Base-by-base conservation (phyloP, 495 filamentous ascomycete species). In the Neurospora sp. region DNA sequence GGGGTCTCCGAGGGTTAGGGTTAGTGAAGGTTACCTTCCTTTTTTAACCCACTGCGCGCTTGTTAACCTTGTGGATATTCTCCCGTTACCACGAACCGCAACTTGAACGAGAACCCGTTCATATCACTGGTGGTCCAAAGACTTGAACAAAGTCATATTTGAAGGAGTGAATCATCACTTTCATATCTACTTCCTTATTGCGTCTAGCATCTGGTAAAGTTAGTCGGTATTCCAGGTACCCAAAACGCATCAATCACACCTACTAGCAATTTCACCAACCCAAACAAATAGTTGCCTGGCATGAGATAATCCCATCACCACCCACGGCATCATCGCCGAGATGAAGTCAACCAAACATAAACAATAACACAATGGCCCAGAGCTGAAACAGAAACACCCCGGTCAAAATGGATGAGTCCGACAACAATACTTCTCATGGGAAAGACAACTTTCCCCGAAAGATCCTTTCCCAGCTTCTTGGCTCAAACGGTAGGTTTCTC, bases 401-500 rank as follows among this genome's bases (percentile, higher is more conserved):
- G 7, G 6, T 61, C 20, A 14, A 16, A 18, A 61, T 65, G 53
- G 53, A 65, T 65, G 53, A 9, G 27, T 65, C 18, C 53, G 53
- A 18, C 53, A 65, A 65, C 31, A 31, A 8, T 3, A 35, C 53
- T 7, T 35, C 27, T 31, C 5, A 16, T 14, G 53, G 53, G 27
- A 61, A 61, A 18, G 53, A 61, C 53, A 16, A 35, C 3, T 65
- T 65, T 9, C 53, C 53, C 27, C 53, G 27, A 0, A 65, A 65
- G 53, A 65, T 65, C 27, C 27, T 65, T 1, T 81, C 82, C 40
- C 79, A 83, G 44, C 76, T 84, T 22, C 65, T 80, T 20, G 82
- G 82, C 18, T 82, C 82, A 31, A 83, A 79, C 72, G 81, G 82
- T 83, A 73, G 68, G 75, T 27, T 27, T 27, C 65, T 65, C 14